A percentile compares a stretch with the other conserved stretches of the same genome.
phyloP scores from a whole-genome alignment of 2,329 filamentous ascomycete genomes.

The Coleophoma eucalyptorum region DNA sequence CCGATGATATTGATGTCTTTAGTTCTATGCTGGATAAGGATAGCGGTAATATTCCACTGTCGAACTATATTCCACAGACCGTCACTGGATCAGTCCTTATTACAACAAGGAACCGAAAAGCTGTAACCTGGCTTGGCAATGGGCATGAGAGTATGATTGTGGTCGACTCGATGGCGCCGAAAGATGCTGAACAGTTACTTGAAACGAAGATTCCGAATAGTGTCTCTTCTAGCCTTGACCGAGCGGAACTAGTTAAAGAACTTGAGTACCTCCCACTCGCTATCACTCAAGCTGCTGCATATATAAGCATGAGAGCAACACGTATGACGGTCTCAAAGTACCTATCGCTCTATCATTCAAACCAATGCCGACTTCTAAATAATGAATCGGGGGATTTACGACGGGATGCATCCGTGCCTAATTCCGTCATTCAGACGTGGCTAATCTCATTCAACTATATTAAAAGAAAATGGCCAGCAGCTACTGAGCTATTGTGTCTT shows the following conservation, averaged over 20 bases:
- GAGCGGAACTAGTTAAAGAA: constrained; percentile 12
- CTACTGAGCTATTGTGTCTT: constrained; percentile 14
- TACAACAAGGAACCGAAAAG: neutral
- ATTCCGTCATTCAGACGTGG: constrained; percentile 33
- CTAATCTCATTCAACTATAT: constrained; percentile 34
- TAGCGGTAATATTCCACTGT: neutral
- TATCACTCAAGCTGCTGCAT: constrained; percentile 23
- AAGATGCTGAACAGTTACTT: neutral
- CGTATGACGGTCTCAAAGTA: constrained; percentile 32
- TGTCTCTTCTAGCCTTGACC: neutral
- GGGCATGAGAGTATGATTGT: neutral
- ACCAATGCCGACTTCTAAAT: constrained; percentile 24
- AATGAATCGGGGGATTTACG: constrained; percentile 26
- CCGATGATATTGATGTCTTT: constrained; percentile 12
- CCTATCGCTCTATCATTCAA: constrained; percentile 29
- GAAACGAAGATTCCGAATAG: neutral
- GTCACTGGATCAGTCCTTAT: neutral
- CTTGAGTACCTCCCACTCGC: constrained; percentile 25
- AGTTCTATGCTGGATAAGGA: neutral
- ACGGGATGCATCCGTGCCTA: constrained; percentile 26
- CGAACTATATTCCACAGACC: neutral
- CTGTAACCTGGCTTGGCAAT: neutral
- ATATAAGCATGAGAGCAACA: constrained; percentile 16
- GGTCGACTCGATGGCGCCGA: neutral
- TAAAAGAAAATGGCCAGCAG: constrained; percentile 8